Base-by-base conservation (phyloP, 1,284 basidiomycete genomes). In the Heliocybe sulcata region DNA sequence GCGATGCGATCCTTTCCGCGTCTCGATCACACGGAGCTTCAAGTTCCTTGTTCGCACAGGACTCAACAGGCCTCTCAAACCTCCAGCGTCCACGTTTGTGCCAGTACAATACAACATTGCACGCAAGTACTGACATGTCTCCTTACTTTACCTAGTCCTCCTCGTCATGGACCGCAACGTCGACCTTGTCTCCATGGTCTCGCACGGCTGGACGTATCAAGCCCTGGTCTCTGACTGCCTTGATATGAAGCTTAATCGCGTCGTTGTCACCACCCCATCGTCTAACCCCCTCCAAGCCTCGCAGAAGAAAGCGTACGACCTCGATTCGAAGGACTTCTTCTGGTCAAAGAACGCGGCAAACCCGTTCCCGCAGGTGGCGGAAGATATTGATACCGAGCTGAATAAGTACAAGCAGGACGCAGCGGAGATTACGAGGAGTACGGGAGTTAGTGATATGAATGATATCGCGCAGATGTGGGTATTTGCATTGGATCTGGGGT, bases 151-250 rank as follows among this genome's bases (percentile, higher is more conserved):
- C 51, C 0, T 63, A 94, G 92, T 99, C 38, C 78, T 99, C 6
- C 84, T 98, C 51, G 85, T 99, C 49, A 76, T 99, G 54, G 97
- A 99, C 67, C 83, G 97, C 29, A 99, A 98, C 63, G 79, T 99
- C 52, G 97, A 99, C 67, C 78, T 99, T 14, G 90, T 96, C 1
- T 92, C 97, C 2, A 94, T 97, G 81, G 72, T 99, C 14, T 91
- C 92, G 1, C 97, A 99, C 67, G 95, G 94, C 1, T 99, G 97
- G 97, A 99, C 97, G 27, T 99, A 99, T 65, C 97, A 99, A 72
- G 94, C 97, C 0, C 83, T 99, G 20, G 92, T 98, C 0, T 96
- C 96, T 51, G 97, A 99, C 67, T 98, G 98, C 58, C 82, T 99
- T 27, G 92, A 97, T 56, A 94, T 99, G 79, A 96, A 94, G 69